Base-by-base conservation (phyloP, 192 early-diverging fungal species). In the Podila epicladia region DNA sequence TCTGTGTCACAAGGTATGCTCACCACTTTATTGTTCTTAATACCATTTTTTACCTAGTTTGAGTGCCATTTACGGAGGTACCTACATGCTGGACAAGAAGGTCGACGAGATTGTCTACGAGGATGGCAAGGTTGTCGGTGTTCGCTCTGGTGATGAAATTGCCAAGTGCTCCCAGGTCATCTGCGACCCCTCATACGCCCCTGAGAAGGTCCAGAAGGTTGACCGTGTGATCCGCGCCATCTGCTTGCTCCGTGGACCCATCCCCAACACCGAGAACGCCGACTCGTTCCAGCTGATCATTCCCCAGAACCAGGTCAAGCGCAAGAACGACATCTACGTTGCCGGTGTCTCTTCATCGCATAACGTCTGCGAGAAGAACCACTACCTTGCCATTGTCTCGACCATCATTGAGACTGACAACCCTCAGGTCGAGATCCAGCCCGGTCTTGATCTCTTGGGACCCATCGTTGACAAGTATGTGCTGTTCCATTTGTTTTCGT, bases 1-100 rank as follows among this genome's bases (percentile, higher is more conserved):
- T 19, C 28, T 29, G 37, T 20, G 45, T 45, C 49, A 65, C 62
- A 29, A 15, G 28, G 33, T 28, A 64, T 35, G 20, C n/a, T 35
- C 32, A 26, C 29, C 31, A 19, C 48, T 31, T 24, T 24, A 19
- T 38, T 48, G 33, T 38, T 12, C 58, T 58, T 22, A 22, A 19
- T 53, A 24, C 22, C 7, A 33, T 26, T n/a, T 53, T 22, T 33
- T n/a, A 33, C 50, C 63, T 72, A 95, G 96, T 62, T 85, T 99
- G 74, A 95, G 93, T 83, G 98, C 98, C 48, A 95, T 99, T 69
- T 99, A 98, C 73, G 97, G 97, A 20, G 98, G 97, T 73, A 99
- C 98, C 22, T 99, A 99, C 86, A 99, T 99, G 98, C 89, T 99
- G 38, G 92, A 91, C 82, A 97, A 95, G 79, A 87, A 90, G 60